Conservation (phyloP, 2,329 filamentous ascomycete genomes). For the Microcyclosporella mali region DNA sequence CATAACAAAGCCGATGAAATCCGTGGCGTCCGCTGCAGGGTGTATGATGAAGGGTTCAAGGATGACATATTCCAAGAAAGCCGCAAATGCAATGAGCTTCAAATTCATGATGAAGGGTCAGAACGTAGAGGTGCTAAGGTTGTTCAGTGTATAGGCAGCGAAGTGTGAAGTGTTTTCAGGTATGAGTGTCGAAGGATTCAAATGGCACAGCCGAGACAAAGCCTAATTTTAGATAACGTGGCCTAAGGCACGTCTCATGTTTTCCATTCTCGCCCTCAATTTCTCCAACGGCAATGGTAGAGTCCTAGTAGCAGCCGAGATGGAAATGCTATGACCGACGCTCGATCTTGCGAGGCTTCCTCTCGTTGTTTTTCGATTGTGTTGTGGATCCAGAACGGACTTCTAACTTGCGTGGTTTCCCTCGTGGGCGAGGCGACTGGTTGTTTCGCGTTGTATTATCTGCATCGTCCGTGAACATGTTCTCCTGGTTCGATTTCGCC, state of each 20-base stretch:
- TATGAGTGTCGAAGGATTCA: not conserved
- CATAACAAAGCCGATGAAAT: slow-evolving; percentile 15
- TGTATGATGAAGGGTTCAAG: slow-evolving; percentile 13
- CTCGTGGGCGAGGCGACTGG: not conserved
- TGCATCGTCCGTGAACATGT: not conserved
- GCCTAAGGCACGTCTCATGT: not conserved
- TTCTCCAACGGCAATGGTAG: not conserved
- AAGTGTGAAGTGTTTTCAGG: not conserved
- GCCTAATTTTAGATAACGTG: not conserved
- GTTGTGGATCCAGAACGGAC: slow-evolving; percentile 3
- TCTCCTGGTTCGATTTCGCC: not conserved
- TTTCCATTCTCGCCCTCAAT: not conserved
- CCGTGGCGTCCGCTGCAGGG: slow-evolving; percentile 7
- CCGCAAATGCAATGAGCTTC: slow-evolving; percentile 15
- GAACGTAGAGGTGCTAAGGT: not conserved
- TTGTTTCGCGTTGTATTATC: not conserved
- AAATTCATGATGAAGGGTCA: slow-evolving; percentile 1
- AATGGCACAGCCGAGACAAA: not conserved
- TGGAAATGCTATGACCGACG: not conserved
- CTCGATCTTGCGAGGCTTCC: slow-evolving; percentile 14
- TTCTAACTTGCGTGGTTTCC: slow-evolving; percentile 17
- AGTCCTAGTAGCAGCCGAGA: not conserved
- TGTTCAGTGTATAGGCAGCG: not conserved
- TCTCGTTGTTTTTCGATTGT: not conserved
- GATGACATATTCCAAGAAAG: slow-evolving; percentile 14